Percentiles rank a stretch among this genome's conserved stretches.
These are phyloP conservation scores for Penicillium pancosmium DNA, from an alignment of 495 filamentous ascomycete genomes.

Conservation along the genomic window DNA sequence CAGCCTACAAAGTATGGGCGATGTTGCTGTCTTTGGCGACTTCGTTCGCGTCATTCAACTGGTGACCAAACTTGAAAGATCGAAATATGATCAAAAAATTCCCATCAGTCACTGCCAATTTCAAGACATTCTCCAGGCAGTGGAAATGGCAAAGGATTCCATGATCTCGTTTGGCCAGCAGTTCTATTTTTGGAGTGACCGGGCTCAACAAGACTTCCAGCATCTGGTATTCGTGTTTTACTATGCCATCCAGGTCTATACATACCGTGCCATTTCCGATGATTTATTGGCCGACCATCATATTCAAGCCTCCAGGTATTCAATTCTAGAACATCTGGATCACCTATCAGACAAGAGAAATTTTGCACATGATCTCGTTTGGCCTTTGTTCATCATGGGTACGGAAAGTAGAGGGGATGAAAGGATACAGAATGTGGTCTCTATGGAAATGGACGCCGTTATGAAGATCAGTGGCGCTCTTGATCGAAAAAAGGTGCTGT, in stretches of 20 bases:
- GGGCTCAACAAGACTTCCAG: slow-evolving; percentile 6
- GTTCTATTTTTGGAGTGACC: slow-evolving; percentile 6
- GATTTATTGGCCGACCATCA: neutral
- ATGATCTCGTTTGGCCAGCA: slow-evolving; percentile 6
- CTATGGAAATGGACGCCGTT: slow-evolving; percentile 15
- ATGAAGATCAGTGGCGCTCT: slow-evolving; percentile 25
- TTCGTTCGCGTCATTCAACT: slow-evolving; percentile 25
- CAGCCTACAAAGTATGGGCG: slow-evolving; percentile 13
- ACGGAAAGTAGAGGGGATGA: slow-evolving; percentile 10
- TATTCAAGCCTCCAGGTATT: slow-evolving; percentile 5
- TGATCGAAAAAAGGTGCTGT: slow-evolving; percentile 25
- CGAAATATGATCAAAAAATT: slow-evolving; percentile 1
- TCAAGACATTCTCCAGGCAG: neutral
- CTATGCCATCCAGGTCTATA: slow-evolving; percentile 18
- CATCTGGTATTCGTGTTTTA: slow-evolving; percentile 17
- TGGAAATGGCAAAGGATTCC: slow-evolving; percentile 3
- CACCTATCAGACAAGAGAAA: slow-evolving; percentile 2
- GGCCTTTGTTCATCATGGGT: slow-evolving; percentile 19
- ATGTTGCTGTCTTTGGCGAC: slow-evolving; percentile 27
- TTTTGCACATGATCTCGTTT: slow-evolving; percentile 18
- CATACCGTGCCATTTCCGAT: slow-evolving; percentile 4
- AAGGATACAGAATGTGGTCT: slow-evolving; percentile 10
- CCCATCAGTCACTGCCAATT: neutral
- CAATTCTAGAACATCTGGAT: slow-evolving; percentile 8
- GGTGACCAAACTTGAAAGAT: slow-evolving; percentile 23